Conservation (phyloP, 805 yeast genomes). For the Saccharomycopsis fibuligera region DNA sequence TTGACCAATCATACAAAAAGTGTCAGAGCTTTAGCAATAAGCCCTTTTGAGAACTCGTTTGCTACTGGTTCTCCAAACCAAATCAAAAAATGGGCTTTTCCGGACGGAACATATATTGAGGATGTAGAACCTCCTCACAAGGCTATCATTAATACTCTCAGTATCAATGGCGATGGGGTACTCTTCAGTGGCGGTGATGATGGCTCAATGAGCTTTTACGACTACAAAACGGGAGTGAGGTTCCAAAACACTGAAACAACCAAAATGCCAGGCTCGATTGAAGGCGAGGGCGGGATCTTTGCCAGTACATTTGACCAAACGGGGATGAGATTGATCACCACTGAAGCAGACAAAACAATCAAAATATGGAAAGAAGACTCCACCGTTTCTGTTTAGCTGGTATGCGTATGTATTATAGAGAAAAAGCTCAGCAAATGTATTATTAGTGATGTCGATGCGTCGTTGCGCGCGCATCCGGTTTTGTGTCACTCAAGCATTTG, state of each 20-base stretch:
- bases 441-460: too few relatives aligned
- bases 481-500: too few relatives aligned
- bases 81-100: conserved; percentile 68
- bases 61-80: conserved; percentile 79
- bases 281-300: conserved; percentile 60
- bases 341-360: conserved; percentile 85
- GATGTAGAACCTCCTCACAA: conserved; percentile 40
- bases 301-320: conserved; percentile 71
- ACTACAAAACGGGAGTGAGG: conserved; percentile 64
- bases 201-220: conserved; percentile 72
- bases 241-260: conserved; percentile 49
- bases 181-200: conserved; percentile 80
- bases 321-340: conserved; percentile 75
- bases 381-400: too few relatives aligned
- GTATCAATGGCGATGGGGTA: conserved; percentile 57
- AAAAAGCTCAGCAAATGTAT: too few relatives aligned
- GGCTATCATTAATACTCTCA: conserved; percentile 60
- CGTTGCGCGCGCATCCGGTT: too few relatives aligned
- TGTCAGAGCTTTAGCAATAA: conserved; percentile 65
- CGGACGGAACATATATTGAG: conserved; percentile 68
- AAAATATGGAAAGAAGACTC: conserved; percentile 59
- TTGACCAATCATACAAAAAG: conserved; percentile 83
- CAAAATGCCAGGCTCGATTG: conserved; percentile 64
- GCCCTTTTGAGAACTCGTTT: conserved; percentile 66
- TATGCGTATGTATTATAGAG: too few relatives aligned